Evolutionary conservation across 441 rosid genomes (phyloP), one percentile per base, ranked within the genome.

Genomic region (Viola pubescens): DNA sequence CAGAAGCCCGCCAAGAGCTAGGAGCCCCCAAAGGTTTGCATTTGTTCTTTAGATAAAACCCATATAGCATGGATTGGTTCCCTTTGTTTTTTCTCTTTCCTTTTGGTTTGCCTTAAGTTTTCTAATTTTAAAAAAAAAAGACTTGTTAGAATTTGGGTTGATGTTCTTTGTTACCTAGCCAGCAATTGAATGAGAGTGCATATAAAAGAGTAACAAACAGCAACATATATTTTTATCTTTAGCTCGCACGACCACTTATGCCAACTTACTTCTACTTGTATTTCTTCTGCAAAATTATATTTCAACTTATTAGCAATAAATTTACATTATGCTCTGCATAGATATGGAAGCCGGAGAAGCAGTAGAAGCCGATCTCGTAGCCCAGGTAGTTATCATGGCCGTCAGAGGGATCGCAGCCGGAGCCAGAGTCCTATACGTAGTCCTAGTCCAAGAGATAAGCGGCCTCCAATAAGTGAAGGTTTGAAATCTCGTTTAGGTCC

Each of bases 401-500:
- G 77, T 39, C 58, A 69, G 52, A 77, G 86, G 75, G 79, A 76
- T 61, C 72, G 46, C 39, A 75, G 83, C 58, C 74, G 60, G 53
- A 85, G 87, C 78, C 75, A 59, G 64, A 92, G 92, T 74, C 94
- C 91, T 37, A 62, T 65, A 48, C 85, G 46, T 37, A 84, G 84
- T 73, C 75, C 66, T 41, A 86, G 88, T 65, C 94, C 91, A 5
- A 70, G 67, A 66, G 86, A 83, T 60, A 81, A 69, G 74, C 86
- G 75, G 55, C 73, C 77, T 52, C 68, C 79, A 61, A 74, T 89
- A 9, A 88, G 91, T 14, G 78, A 86, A 70, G 84, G 77, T 57
- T 71, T 94, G 69, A 89, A 77, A 76, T 81, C 89, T 8, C 95
- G 95, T 61, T 79, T 89, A 2, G 94, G 97, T 68, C 84, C 89